Evolutionary conservation across 495 filamentous ascomycete genomes (phyloP).

Genomic region (Glutinoglossum americanum): DNA sequence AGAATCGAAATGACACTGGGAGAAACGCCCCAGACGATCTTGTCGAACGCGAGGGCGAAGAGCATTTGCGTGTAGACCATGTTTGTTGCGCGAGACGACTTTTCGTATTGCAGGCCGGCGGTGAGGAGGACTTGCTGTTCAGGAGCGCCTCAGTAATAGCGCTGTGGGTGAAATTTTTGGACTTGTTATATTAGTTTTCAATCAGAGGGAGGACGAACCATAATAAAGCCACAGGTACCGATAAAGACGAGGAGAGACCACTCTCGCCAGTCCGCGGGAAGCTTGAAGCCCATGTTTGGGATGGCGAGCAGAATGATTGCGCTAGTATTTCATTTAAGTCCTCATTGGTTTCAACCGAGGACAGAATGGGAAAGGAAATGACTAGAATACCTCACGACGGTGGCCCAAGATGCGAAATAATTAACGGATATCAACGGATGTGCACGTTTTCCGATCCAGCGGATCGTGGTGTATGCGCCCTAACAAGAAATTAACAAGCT

Average conservation of each 20-base stretch:
- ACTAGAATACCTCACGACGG: slow-evolving; percentile 25
- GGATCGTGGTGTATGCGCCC: slow-evolving; percentile 56
- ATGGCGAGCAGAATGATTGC: slow-evolving; percentile 21
- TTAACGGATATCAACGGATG: slow-evolving; percentile 74
- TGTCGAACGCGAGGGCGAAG: slow-evolving; percentile 70
- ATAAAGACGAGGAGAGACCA: slow-evolving; percentile 52
- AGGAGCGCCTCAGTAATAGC: neutral
- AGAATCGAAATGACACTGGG: slow-evolving; percentile 43
- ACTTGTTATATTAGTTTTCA: too few species aligned
- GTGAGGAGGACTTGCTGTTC: slow-evolving; percentile 59
- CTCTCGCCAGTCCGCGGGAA: slow-evolving; percentile 39
- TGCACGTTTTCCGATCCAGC: slow-evolving; percentile 64
- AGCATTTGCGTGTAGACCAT: slow-evolving; percentile 90
- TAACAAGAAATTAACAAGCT: neutral
- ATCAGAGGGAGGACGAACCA: slow-evolving; percentile 17
- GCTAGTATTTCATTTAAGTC: neutral
- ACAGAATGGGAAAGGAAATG: slow-evolving; percentile 6
- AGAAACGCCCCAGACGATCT: slow-evolving; percentile 48
- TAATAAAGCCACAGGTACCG: slow-evolving; percentile 55
- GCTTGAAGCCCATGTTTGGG: slow-evolving; percentile 30
- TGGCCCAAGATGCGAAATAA: slow-evolving; percentile 58
- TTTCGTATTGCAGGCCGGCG: slow-evolving; percentile 48
- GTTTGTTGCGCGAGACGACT: slow-evolving; percentile 43
- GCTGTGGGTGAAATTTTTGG: too few species aligned
- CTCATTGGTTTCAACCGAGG: neutral